A percentile compares a stretch with the other conserved stretches of the same genome.
Evolutionary conservation across 176 grass and related monocot species (phyloP).

Genomic region (Carex scoparia): DNA sequence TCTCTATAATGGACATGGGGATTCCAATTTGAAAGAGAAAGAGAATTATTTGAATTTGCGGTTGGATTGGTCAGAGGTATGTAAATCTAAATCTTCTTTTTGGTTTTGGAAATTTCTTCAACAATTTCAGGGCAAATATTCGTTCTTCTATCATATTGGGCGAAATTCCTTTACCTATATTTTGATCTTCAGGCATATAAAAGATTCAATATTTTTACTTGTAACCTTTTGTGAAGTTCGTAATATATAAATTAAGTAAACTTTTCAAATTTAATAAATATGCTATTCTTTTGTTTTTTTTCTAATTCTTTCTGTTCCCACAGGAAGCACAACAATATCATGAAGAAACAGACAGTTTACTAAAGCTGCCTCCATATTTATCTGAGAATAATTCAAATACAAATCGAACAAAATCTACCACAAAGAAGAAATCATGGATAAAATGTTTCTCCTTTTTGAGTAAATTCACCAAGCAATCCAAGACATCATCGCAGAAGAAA

Average conservation of each 20-base stretch:
- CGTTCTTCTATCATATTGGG: neutral
- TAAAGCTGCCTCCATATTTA: neutral
- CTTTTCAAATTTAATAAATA: neutral
- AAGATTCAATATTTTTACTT: neutral
- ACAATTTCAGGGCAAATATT: neutral
- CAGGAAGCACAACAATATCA: neutral
- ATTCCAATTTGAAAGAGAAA: neutral
- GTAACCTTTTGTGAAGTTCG: neutral
- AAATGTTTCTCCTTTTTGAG: conserved; percentile 31
- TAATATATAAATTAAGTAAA: neutral
- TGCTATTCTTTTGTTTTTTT: neutral
- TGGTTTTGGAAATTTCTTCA: neutral
- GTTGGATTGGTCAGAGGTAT: conserved; percentile 9
- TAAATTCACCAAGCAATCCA: conserved; percentile 35
- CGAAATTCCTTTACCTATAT: neutral
- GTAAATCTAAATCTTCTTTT: neutral
- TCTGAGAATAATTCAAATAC: neutral
- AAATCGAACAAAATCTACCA: conserved; percentile 10
- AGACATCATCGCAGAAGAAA: conserved; percentile 7
- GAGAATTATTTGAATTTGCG: neutral
- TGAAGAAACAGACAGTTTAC: neutral
- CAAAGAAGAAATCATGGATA: conserved; percentile 37
- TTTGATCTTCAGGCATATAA: neutral
- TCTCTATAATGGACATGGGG: neutral
- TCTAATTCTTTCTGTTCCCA: neutral